These are phyloP conservation scores for Podaxis sp. DNA, from an alignment of 768 basidiomycete species.

Conservation along the genomic window DNA sequence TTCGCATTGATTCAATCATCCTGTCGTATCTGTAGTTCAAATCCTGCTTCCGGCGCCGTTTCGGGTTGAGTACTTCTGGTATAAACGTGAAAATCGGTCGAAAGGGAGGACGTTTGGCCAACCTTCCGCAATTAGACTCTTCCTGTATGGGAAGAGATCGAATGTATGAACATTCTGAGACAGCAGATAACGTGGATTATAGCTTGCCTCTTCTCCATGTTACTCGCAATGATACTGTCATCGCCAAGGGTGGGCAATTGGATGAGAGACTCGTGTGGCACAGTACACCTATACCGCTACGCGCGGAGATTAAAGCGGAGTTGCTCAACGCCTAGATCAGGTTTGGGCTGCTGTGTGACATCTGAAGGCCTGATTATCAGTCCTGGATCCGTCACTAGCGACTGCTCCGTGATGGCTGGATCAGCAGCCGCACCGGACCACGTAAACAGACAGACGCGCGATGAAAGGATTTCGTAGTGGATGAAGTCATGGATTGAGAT, in stretches of 20 bases:
- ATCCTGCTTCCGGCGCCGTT: slow-evolving; percentile 46
- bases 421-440: no score
- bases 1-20: slow-evolving; percentile 63
- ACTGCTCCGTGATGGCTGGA: no score
- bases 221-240: no score
- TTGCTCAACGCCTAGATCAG: no score
- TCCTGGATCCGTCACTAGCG: no score
- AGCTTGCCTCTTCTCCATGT: slow-evolving; percentile 13
- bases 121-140: slow-evolving; percentile 9
- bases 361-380: no score
- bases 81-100: not conserved
- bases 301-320: no score
- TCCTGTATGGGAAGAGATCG: not conserved
- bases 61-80: slow-evolving; percentile 27
- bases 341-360: no score
- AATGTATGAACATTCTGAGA: not conserved
- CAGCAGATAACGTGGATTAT: not conserved
- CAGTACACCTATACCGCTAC: not conserved
- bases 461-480: no score
- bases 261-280: not conserved
- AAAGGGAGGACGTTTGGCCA: not conserved
- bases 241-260: no score
- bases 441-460: no score
- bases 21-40: slow-evolving; percentile 64
- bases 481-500: no score